Base-by-base conservation (phyloP, 306 rosid genomes). In the Quercus ilex region DNA sequence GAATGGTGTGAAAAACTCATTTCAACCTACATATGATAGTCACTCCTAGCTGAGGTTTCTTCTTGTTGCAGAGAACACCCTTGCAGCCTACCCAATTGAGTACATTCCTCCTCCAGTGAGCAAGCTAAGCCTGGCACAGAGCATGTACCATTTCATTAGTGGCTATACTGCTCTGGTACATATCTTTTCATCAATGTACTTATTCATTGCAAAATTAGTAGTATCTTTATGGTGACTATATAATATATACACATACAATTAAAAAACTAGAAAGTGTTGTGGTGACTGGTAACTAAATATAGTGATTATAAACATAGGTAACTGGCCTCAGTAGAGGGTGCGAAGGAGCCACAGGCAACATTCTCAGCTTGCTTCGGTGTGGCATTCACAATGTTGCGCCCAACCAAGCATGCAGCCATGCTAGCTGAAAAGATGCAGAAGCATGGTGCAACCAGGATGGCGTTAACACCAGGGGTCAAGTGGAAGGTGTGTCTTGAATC, bases 111-210 rank as follows among this genome's bases (percentile, higher is more conserved):
- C 97, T 43, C 98, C 97, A 11, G 93, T 92, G 62, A 94, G 98
- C 87, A 94, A 87, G 83, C 86, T 94, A 43, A 92, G 31, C 89
- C 63, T 94, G 69, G 94, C 97, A 13, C 97, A 92, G 85, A 92
- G 96, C 21, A 94, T 94, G 98, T 92, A 94, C 76, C 98, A 94
- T 79, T 94, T 92, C 86, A 92, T 94, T 87, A 94, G 98, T 59
- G 96, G 97, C 79, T 94, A 92, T 55, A 94, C 97, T 56, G 94
- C 98, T 62, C 81, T 92, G 97, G 98, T 92, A 92, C n/a, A 17
- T 13, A 5, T 28, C 51, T 25, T 67, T 18, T 52, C 18, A 28
- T 14, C 7, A 2, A 62, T 25, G 2, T 26, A 62, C 19, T 28
- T 5, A 8, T 5, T 26, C 41, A 13, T 10, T 64, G 20, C 70